phyloP scores from a whole-genome alignment of 2,329 filamentous ascomycete genomes.

The Ophiostoma sp. region DNA sequence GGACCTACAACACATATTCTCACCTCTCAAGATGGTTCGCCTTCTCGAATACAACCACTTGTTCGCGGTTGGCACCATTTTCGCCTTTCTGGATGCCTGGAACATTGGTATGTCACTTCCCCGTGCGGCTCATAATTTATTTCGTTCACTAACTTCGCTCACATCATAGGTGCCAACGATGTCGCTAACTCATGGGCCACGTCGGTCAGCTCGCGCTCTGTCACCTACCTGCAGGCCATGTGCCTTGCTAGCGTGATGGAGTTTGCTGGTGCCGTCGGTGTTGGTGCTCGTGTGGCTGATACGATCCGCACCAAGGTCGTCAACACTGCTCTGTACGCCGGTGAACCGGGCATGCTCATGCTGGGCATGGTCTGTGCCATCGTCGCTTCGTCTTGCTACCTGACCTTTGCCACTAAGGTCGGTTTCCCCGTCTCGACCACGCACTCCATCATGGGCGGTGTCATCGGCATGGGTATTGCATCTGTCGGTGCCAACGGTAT shows the following conservation, averaged over 20 bases:
- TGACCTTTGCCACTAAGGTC: constrained; percentile 56
- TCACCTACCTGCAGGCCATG: constrained; percentile 63
- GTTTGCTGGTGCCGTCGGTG: constrained; percentile 60
- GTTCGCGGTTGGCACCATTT: constrained; percentile 47
- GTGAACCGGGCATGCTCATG: constrained; percentile 55
- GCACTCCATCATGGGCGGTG: constrained; percentile 60
- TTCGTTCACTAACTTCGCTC: background rate
- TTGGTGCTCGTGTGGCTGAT: constrained; percentile 60
- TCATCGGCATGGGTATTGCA: constrained; percentile 61
- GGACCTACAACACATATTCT: background rate
- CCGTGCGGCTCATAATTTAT: constrained; percentile 14
- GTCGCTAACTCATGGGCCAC: constrained; percentile 77
- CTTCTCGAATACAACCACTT: constrained; percentile 20
- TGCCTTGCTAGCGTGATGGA: constrained; percentile 60
- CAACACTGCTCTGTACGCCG: constrained; percentile 47
- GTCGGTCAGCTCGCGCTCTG: constrained; percentile 67
- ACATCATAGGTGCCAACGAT: constrained; percentile 54
- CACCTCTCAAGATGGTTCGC: constrained; percentile 7
- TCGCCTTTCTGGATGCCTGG: constrained; percentile 66
- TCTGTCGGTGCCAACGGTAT: constrained; percentile 53
- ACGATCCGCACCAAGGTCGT: constrained; percentile 64
- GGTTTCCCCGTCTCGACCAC: constrained; percentile 63
- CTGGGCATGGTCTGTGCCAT: constrained; percentile 59
- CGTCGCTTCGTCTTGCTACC: constrained; percentile 53
- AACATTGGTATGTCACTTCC: constrained; percentile 54